Evolutionary conservation across 1,284 basidiomycete genomes (phyloP), one percentile per base, ranked within the genome.

Genomic region (Cutaneotrichosporon sp.): DNA sequence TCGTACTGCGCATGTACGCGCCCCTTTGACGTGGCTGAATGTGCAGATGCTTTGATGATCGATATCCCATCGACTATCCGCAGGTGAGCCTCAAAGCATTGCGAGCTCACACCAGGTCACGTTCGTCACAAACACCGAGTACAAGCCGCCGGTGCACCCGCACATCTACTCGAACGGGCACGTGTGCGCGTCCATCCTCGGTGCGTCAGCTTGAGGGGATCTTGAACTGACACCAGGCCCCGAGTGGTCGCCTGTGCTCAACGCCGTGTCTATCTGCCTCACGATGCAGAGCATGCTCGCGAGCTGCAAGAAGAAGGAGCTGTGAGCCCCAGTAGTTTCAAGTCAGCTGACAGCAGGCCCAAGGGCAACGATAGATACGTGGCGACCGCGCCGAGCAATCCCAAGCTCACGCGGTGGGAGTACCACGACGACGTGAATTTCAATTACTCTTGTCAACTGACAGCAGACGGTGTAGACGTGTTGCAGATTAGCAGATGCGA

Each of bases 271-370:
- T 7, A 69, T 82, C 5, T 79, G 80, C 62, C 74, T 82, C 22
- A 81, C 81, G 1, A 77, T 82, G 73, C 81, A 82, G 65, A 76
- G 73, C 10, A 82, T 82, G 81, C 69, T 82, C 5, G 81, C 81
- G 4, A 79, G 76, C 1, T 77, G 76, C 65, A 80, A 76, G 70
- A 79, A 78, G 70, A 76, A 75, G 60, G 73, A 74, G 58, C 65
- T 72, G 79, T 80, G 47, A 65, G 78, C 58, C 26, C 52, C 42
- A 26, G 26, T 11, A 5, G 22, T 46, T 49, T 34, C 22, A 7
- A 22, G 22, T 32, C 21, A 30, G 40, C 62, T 64, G 32, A 66
- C 60, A 16, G 4, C 61, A 81, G 79, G 55, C 79, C 78, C 0
- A 67, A 76, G 64, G 78, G 78, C 1, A 79, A 81, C 61, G 78